Evolutionary conservation across 331 rosid genomes (phyloP).

Genomic region (Quercus lobata): DNA sequence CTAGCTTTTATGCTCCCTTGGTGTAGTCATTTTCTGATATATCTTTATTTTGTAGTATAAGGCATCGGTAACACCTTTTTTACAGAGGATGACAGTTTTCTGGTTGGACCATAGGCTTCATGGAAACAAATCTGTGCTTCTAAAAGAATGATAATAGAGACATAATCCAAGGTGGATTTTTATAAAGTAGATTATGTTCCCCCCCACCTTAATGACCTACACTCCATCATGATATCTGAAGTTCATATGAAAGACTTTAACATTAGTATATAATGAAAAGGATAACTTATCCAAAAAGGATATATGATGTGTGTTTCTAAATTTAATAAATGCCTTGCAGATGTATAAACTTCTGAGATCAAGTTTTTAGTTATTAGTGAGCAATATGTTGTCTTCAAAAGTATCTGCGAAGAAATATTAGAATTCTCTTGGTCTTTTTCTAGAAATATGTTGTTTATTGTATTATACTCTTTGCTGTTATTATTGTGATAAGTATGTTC

Average conservation of each 20-base stretch:
- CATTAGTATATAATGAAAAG: too few relatives aligned
- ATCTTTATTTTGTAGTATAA: neutral
- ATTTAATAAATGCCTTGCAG: neutral
- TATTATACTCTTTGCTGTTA: too few relatives aligned
- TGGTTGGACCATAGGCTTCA: neutral
- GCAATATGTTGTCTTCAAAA: neutral
- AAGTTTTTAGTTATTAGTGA: neutral
- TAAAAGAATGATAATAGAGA: neutral
- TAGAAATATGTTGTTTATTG: too few relatives aligned
- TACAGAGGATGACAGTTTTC: too few relatives aligned
- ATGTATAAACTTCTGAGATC: neutral
- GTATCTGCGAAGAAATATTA: neutral
- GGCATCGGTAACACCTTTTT: neutral
- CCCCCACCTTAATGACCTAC: too few relatives aligned
- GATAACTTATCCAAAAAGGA: too few relatives aligned
- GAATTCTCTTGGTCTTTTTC: neutral
- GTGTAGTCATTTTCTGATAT: neutral
- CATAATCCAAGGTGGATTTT: neutral
- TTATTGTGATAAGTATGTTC: neutral
- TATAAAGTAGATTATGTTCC: neutral
- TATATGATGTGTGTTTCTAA: too few relatives aligned
- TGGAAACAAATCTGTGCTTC: neutral
- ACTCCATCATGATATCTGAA: too few relatives aligned
- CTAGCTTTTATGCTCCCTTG: neutral
- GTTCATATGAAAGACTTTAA: too few relatives aligned